These are phyloP conservation scores for Silene conica DNA, from an alignment of 148 eudicot genomes.

Conservation along the genomic window DNA sequence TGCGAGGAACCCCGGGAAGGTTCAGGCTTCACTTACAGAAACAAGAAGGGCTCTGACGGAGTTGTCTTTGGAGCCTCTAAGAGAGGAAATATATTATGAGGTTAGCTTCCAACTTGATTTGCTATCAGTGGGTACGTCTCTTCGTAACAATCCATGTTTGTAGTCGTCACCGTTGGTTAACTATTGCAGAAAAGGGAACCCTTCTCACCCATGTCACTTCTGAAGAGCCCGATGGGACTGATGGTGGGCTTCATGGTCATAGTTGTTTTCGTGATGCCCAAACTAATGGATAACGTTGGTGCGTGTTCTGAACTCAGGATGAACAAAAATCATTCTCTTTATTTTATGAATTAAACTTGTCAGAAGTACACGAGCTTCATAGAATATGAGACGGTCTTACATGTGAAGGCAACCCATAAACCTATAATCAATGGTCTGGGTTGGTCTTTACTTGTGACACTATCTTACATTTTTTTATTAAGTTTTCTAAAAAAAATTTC, in stretches of 20 bases:
- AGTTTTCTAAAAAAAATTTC: no score
- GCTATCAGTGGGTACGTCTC: not conserved
- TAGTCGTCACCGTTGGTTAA: not conserved
- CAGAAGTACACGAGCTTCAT: no score
- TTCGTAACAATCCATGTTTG: not conserved
- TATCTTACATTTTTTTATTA: no score
- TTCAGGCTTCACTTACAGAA: constrained; percentile 97
- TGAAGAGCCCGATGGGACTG: constrained; percentile 95
- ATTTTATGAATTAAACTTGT: not conserved
- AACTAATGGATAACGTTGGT: constrained; percentile 85
- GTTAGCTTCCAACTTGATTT: constrained; percentile 27
- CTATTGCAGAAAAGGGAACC: constrained; percentile 85
- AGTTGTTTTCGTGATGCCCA: constrained; percentile 90
- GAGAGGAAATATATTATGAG: constrained; percentile 91
- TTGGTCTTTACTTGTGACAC: not conserved
- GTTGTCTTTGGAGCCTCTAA: constrained; percentile 89
- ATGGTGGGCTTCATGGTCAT: constrained; percentile 91
- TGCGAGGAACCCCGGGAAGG: constrained; percentile 94
- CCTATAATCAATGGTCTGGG: no score
- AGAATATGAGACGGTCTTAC: no score
- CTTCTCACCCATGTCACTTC: constrained; percentile 57
- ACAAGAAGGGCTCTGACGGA: constrained; percentile 78
- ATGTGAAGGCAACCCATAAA: no score
- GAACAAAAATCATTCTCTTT: not conserved
- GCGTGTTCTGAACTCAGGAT: constrained; percentile 23